Percentiles rank a stretch among this genome's conserved stretches.
Evolutionary conservation across 805 yeast genomes (phyloP).

Genomic region (Candida succiphila): DNA sequence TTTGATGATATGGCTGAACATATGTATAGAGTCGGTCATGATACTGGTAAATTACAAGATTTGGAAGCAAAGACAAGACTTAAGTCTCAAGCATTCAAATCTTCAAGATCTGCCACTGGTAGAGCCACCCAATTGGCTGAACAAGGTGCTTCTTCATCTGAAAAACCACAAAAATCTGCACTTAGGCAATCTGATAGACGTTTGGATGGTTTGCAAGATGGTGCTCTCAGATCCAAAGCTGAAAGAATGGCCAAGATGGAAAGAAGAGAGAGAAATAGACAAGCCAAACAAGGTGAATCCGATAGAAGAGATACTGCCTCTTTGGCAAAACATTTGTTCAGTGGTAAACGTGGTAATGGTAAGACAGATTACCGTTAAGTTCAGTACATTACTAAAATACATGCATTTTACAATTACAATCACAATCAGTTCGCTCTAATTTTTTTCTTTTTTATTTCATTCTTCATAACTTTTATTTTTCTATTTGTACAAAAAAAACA

Average conservation of each 20-base stretch:
- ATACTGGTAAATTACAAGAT: conserved; percentile 55
- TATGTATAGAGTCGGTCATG: conserved; percentile 85
- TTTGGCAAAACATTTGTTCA: conserved; percentile 86
- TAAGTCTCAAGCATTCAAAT: conserved; percentile 9
- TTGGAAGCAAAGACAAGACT: conserved; percentile 28
- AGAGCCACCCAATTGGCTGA: conserved; percentile 15
- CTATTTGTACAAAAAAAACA: too few relatives aligned
- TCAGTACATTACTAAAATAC: not conserved
- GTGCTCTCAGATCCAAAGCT: conserved; percentile 72
- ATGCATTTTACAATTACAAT: conserved; percentile 1
- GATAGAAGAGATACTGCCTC: conserved; percentile 84
- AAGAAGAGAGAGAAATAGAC: conserved; percentile 88
- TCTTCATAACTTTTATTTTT: conserved; percentile 1
- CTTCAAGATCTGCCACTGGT: conserved; percentile 42
- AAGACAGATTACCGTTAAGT: conserved; percentile 76
- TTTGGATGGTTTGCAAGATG: conserved; percentile 79
- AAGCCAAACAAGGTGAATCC: conserved; percentile 90
- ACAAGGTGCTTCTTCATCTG: conserved; percentile 14
- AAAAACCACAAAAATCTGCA: conserved; percentile 24
- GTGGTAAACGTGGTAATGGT: conserved; percentile 97
- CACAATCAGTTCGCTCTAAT: too few relatives aligned
- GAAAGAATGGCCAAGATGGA: conserved; percentile 80
- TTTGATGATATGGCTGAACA: conserved; percentile 78
- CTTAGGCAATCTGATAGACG: conserved; percentile 66
- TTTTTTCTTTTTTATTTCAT: conserved; percentile 1